Evolutionary conservation across 2,329 filamentous ascomycete species (phyloP).

Genomic region (Coniella vitis): DNA sequence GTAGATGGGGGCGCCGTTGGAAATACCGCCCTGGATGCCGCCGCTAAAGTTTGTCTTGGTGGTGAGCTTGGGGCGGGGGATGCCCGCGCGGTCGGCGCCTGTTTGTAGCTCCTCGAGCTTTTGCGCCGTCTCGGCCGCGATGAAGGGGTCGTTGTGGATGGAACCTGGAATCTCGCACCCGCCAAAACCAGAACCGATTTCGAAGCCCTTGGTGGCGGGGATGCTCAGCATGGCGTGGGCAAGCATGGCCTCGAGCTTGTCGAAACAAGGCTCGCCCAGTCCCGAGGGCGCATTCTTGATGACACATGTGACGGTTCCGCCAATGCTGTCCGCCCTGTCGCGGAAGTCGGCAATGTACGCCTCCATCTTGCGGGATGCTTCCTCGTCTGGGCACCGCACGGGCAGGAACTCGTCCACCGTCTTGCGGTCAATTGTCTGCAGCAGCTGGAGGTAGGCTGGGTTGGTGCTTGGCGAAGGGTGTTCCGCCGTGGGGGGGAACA

Average conservation of each 20-base stretch:
- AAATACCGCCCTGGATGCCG: slow-evolving; percentile 91
- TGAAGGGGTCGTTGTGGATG: slow-evolving; percentile 86
- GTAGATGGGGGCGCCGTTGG: slow-evolving; percentile 88
- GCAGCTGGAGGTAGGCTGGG: slow-evolving; percentile 69
- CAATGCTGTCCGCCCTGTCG: slow-evolving; percentile 80
- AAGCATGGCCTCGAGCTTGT: slow-evolving; percentile 88
- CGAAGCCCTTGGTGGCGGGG: slow-evolving; percentile 91
- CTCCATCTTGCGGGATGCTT: slow-evolving; percentile 64
- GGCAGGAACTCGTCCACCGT: slow-evolving; percentile 80
- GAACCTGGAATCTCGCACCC: slow-evolving; percentile 82
- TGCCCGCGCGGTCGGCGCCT: slow-evolving; percentile 37
- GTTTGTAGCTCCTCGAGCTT: slow-evolving; percentile 37
- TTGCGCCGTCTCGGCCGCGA: slow-evolving; percentile 42
- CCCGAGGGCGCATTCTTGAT: slow-evolving; percentile 80
- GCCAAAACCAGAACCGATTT: slow-evolving; percentile 87
- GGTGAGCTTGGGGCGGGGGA: slow-evolving; percentile 56
- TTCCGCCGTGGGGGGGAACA: slow-evolving; percentile 64
- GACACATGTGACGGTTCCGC: slow-evolving; percentile 90
- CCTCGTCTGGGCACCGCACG: slow-evolving; percentile 73
- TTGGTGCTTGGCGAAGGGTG: slow-evolving; percentile 66
- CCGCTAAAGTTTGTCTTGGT: slow-evolving; percentile 95
- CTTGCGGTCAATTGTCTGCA: slow-evolving; percentile 64
- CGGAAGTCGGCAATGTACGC: slow-evolving; percentile 69
- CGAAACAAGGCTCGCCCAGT: slow-evolving; percentile 88
- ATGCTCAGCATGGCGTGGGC: slow-evolving; percentile 94